phyloP scores from a whole-genome alignment of 176 grass and related monocot genomes.

The Carex myosuroides region DNA sequence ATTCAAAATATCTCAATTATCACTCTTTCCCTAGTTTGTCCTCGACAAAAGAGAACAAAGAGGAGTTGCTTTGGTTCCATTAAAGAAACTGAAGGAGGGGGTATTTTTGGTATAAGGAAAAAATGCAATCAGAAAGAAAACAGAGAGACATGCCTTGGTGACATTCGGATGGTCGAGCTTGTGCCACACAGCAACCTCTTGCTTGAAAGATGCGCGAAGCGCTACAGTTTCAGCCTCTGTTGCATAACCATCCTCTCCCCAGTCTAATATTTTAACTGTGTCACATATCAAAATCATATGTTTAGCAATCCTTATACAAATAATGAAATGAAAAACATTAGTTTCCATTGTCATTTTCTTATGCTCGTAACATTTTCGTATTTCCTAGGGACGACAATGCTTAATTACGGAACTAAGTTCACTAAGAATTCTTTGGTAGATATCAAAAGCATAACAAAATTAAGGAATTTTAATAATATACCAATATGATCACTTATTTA shows the following conservation, averaged over 20 bases:
- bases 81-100: background rate
- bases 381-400: background rate
- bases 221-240: slow-evolving; percentile 40
- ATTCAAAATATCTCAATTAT: background rate
- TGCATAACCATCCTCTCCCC: slow-evolving; percentile 55
- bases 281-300: background rate
- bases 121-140: background rate
- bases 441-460: background rate
- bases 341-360: background rate
- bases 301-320: background rate
- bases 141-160: slow-evolving; percentile 48
- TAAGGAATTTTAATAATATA: background rate
- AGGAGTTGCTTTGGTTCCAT: background rate
- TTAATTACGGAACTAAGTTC: background rate
- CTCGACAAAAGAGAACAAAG: background rate
- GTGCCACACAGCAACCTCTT: slow-evolving; percentile 76
- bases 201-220: slow-evolving; percentile 44
- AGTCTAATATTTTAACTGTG: slow-evolving; percentile 70
- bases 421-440: background rate
- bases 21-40: background rate
- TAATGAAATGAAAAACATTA: background rate
- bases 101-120: background rate
- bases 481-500: background rate
- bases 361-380: background rate
- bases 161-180: slow-evolving; percentile 62